Base-by-base conservation (phyloP, 805 yeast species). In the Barnettozyma populi region DNA sequence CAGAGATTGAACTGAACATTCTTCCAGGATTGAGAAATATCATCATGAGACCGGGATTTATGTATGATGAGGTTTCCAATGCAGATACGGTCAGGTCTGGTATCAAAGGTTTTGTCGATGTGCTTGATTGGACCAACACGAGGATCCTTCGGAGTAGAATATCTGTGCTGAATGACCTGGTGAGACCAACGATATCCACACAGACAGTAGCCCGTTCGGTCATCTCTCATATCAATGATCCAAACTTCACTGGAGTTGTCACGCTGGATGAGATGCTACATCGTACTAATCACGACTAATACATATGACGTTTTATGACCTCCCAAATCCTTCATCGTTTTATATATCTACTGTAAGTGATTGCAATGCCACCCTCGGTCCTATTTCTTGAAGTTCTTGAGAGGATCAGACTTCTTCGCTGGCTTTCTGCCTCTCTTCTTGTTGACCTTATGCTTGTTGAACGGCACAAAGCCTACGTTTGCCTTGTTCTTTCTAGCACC, bases 1-100 rank as follows among this genome's bases (percentile, higher is more conserved):
- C 97, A 0, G 97, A 90, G 61, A 63, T 64, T 21, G 83, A 78
- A 54, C 63, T 80, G 19, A 45, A 63, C 47, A 62, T 71, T 24
- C 67, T 76, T 19, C 67, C 70, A n/a, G 60, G 64, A 2, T 67
- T 86, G 21, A 73, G 92, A 48, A 69, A 84, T 0, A 78, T 90
- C 2, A 62, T 85, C 14, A 52, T 86, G 65, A 73, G 96, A 51
- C 97, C 97, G 0, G 95, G 95, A 0, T 79, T 89, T 56, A 82
- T 90, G 90, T 85, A 69, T 58, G 95, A 87, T 59, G 78, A 72
- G 34, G 59, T 58, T 38, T 53, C 60, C 2, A 53, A 60, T 7
- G 52, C 57, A 7, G 56, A 59, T 29, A 68, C 67, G 42, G 56
- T 65, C 23, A 65, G 87, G 47, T 65, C 68, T 11, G 48, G 67